Base-by-base conservation (phyloP, 257 asterid species). In the Solanum virginianum region DNA sequence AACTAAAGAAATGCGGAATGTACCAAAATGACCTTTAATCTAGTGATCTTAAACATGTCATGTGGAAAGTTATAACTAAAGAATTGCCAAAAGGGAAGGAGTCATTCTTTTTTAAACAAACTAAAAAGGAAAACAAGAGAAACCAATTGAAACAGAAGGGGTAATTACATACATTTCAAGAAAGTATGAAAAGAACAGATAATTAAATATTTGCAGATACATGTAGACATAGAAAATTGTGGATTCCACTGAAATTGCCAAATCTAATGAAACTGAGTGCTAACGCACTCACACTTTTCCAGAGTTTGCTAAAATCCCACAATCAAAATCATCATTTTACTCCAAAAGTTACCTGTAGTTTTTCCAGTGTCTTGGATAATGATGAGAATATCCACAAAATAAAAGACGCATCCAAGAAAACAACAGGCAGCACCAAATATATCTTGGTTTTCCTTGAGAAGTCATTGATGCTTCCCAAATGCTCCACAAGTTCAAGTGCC, bases 361-460 rank as follows among this genome's bases (percentile, higher is more conserved):
- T 89, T 81, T 89, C 91, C 47, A 89, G 69, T 8, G 91, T 89
- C 84, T 85, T 87, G 32, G 91, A 85, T 84, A 89, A 87, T 41
- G 91, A 87, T 57, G 91, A 87, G 70, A 89, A 89, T 41, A 89
- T 89, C 91, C 91, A 89, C 81, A 87, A 63, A 43, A 89, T 89
- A 85, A 89, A 87, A 24, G 87, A 87, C 2, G 89, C 88, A 84
- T 89, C 91, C 84, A 89, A 82, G 87, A 87, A 54, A 57, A 89
- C 89, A 62, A 89, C 89, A 17, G 90, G 91, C 12, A 89, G 82
- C 81, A 89, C 88, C 86, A 89, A 74, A 89, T 83, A 89, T 55
- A 89, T 53, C 86, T 24, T 87, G n/a, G 86, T 80, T 84, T 89
- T 87, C 85, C 89, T 88, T 14, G 91, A 89, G 68, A 87, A 89